phyloP scores from a whole-genome alignment of 2,329 filamentous ascomycete species.

The Beauveria sp. region DNA sequence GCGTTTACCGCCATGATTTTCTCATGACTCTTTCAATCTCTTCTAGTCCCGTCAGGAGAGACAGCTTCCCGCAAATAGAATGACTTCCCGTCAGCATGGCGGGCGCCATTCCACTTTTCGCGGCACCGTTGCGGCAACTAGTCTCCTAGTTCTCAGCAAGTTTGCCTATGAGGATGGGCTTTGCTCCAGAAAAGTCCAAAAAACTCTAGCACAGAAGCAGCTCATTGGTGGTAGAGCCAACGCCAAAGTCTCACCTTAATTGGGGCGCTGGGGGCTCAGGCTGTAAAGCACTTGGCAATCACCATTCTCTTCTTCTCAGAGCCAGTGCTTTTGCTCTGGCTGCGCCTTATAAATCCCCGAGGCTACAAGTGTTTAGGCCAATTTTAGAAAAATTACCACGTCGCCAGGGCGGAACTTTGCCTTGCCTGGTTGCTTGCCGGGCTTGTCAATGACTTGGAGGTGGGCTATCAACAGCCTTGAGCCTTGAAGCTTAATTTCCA shows the following conservation, averaged over 20 bases:
- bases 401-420: background rate
- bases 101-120: background rate
- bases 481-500: background rate
- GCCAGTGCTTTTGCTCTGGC: no score
- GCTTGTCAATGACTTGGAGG: no score
- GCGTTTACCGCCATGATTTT: background rate
- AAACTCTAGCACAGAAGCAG: background rate
- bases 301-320: no score
- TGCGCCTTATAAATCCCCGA: background rate
- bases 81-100: background rate
- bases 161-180: background rate
- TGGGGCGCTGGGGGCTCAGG: background rate
- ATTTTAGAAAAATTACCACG: background rate
- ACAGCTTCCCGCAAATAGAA: no score
- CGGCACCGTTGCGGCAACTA: background rate
- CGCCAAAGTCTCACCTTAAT: constrained; percentile 7
- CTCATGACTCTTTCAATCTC: background rate
- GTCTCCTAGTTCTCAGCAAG: background rate
- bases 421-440: background rate
- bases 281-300: background rate
- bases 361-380: background rate
- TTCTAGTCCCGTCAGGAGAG: no score
- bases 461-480: background rate
- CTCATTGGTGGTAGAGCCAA: background rate
- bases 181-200: background rate